Conservation (phyloP, 1,139 yeast species). For the Magnusiomyces starmeri region DNA sequence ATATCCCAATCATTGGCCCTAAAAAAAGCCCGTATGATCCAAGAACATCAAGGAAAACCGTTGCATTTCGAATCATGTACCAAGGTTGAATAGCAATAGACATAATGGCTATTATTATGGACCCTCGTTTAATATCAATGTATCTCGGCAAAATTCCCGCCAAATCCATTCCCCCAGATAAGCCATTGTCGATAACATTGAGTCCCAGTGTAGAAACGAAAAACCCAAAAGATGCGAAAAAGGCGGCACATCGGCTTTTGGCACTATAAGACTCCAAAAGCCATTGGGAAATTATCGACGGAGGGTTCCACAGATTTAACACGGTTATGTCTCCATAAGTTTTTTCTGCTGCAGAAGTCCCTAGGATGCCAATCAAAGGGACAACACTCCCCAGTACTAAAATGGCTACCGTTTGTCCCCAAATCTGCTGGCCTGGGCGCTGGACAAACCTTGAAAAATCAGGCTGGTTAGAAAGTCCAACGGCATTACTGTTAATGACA, state of each 20-base stretch:
- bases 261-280: slow-evolving; percentile 30
- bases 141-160: slow-evolving; percentile 40
- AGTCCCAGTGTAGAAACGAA: slow-evolving; percentile 33
- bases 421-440: slow-evolving; percentile 21
- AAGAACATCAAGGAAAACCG: slow-evolving; percentile 41
- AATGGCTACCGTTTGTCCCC: slow-evolving; percentile 29
- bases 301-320: slow-evolving; percentile 32
- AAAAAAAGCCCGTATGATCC: slow-evolving; percentile 41
- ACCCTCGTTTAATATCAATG: slow-evolving; percentile 39
- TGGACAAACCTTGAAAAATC: slow-evolving; percentile 40
- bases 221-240: slow-evolving; percentile 35
- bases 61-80: slow-evolving; percentile 34
- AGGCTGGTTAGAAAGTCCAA: slow-evolving; percentile 37
- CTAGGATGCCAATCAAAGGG: slow-evolving; percentile 37
- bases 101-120: slow-evolving; percentile 28
- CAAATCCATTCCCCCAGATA: slow-evolving; percentile 42
- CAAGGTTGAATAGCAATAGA: slow-evolving; percentile 38
- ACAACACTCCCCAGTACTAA: slow-evolving; percentile 33
- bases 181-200: slow-evolving; percentile 39
- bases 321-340: slow-evolving; percentile 28
- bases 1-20: slow-evolving; percentile 40
- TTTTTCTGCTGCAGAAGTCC: slow-evolving; percentile 32
- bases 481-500: slow-evolving; percentile 15
- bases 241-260: slow-evolving; percentile 37
- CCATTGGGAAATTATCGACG: slow-evolving; percentile 33